Evolutionary conservation across 331 rosid species (phyloP).

Genomic region (Dryas integrifolia): DNA sequence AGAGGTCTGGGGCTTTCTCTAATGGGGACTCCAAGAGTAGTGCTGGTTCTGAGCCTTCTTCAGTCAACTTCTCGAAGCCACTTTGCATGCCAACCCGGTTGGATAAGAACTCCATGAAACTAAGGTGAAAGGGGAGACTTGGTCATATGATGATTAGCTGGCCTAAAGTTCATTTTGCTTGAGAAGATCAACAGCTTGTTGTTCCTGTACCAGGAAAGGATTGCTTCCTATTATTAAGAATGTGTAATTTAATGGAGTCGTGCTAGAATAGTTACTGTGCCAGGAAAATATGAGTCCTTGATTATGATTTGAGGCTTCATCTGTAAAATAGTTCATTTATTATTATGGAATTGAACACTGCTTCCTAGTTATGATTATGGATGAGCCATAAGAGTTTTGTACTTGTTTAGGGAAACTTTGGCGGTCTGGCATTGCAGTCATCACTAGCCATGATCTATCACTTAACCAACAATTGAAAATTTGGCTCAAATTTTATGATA

Average conservation of each 20-base stretch:
- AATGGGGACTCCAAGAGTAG: constrained; percentile 76
- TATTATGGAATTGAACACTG: constrained; percentile 10
- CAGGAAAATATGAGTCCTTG: constrained; percentile 19
- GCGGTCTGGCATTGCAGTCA: too few relatives aligned
- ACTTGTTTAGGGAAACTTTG: too few relatives aligned
- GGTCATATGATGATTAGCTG: constrained; percentile 1
- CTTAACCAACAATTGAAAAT: not conserved
- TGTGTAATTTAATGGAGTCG: constrained; percentile 39
- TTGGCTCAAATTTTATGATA: not conserved
- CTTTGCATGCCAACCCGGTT: constrained; percentile 45
- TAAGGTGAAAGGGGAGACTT: constrained; percentile 29
- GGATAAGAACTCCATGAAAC: constrained; percentile 48
- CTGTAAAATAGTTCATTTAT: constrained; percentile 44
- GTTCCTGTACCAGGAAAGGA: constrained; percentile 27
- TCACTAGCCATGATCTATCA: not conserved
- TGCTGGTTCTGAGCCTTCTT: constrained; percentile 63
- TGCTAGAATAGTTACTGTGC: constrained; percentile 25
- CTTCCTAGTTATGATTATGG: not conserved
- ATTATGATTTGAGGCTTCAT: constrained; percentile 27
- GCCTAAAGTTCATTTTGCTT: constrained; percentile 24
- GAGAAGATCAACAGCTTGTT: constrained; percentile 77
- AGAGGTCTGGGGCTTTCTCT: constrained; percentile 54
- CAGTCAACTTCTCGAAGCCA: constrained; percentile 62
- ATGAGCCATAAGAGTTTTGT: too few relatives aligned
- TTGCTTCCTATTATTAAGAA: constrained; percentile 19